Conservation (phyloP, 1,284 basidiomycete genomes). For the Dichomitus squalens region DNA sequence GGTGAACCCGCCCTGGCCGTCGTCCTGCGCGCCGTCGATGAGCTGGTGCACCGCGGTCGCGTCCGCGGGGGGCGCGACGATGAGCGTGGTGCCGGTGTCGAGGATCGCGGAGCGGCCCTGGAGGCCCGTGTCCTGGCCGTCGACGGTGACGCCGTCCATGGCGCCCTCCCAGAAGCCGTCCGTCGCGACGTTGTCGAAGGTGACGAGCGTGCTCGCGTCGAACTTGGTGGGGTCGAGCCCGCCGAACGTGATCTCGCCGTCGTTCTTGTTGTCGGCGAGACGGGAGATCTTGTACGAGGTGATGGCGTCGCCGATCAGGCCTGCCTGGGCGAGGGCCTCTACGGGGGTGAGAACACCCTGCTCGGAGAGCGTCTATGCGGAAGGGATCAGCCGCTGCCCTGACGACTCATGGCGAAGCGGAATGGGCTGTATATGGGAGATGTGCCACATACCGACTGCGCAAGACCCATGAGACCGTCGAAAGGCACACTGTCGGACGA, state of each 20-base stretch:
- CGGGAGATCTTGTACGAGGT: constrained; percentile 84
- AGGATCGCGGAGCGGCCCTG: constrained; percentile 71
- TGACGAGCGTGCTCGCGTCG: constrained; percentile 53
- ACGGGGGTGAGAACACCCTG: constrained; percentile 72
- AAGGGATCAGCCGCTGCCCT: not conserved
- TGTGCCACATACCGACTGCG: constrained; percentile 61
- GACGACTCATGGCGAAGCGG: not conserved
- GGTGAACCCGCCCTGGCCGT: constrained; percentile 70
- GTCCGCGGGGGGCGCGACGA: constrained; percentile 59
- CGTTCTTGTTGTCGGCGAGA: constrained; percentile 70
- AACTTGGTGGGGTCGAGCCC: constrained; percentile 77
- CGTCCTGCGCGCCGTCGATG: constrained; percentile 65
- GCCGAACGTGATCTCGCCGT: constrained; percentile 83
- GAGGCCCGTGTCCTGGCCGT: constrained; percentile 56
- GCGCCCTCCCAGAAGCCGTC: constrained; percentile 80
- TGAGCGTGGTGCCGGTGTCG: constrained; percentile 79
- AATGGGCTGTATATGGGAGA: not conserved
- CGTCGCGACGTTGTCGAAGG: constrained; percentile 59
- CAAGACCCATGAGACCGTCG: constrained; percentile 86
- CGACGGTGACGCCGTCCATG: constrained; percentile 60
- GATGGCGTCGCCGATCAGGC: constrained; percentile 68
- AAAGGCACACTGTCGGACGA: constrained; percentile 55
- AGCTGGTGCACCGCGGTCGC: constrained; percentile 58
- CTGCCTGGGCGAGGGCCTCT: constrained; percentile 66
- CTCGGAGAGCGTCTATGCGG: constrained; percentile 57